A percentile compares a stretch with the other conserved stretches of the same genome.
Evolutionary conservation across 108 stramenopile genomes (phyloP).

Genomic region (Nannochloropsis oceanica): DNA sequence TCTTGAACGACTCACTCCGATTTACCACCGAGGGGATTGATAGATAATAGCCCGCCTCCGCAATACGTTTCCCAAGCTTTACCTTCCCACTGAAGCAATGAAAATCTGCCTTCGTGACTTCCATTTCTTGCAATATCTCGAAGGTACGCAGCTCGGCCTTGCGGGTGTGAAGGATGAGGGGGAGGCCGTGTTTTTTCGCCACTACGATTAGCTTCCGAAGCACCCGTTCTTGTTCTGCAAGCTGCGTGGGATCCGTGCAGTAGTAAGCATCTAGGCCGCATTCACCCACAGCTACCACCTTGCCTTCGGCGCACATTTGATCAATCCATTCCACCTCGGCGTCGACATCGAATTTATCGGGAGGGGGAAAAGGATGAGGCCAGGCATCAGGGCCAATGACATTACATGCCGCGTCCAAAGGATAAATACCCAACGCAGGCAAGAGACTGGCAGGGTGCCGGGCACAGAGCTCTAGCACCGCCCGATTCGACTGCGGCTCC

Average conservation of each 20-base stretch:
- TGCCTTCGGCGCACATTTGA: not conserved
- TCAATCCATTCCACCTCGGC: conserved; percentile 25
- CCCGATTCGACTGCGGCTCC: conserved; percentile 9
- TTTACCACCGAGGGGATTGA: conserved; percentile 15
- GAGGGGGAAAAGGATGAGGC: conserved; percentile 2
- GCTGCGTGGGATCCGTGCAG: not conserved
- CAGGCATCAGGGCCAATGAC: conserved; percentile 6
- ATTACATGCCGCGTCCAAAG: conserved; percentile 11
- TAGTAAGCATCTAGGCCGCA: conserved; percentile 24
- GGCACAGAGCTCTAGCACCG: not conserved
- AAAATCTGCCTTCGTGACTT: conserved; percentile 13
- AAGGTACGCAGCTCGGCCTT: conserved; percentile 18
- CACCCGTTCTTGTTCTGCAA: conserved; percentile 20
- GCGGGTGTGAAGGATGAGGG: conserved; percentile 25
- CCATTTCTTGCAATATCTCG: conserved; percentile 11
- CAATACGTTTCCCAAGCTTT: conserved; percentile 16
- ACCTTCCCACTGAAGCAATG: conserved; percentile 26
- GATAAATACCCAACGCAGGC: conserved; percentile 22
- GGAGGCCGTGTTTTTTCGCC: conserved; percentile 5
- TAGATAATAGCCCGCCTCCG: conserved; percentile 19
- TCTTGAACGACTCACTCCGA: conserved; percentile 5
- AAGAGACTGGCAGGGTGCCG: not conserved
- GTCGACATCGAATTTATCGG: conserved; percentile 15
- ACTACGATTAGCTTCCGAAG: conserved; percentile 1
- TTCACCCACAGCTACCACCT: conserved; percentile 25